Conservation (phyloP, 2,329 filamentous ascomycete species). For the Decorospora gaudefroyi region DNA sequence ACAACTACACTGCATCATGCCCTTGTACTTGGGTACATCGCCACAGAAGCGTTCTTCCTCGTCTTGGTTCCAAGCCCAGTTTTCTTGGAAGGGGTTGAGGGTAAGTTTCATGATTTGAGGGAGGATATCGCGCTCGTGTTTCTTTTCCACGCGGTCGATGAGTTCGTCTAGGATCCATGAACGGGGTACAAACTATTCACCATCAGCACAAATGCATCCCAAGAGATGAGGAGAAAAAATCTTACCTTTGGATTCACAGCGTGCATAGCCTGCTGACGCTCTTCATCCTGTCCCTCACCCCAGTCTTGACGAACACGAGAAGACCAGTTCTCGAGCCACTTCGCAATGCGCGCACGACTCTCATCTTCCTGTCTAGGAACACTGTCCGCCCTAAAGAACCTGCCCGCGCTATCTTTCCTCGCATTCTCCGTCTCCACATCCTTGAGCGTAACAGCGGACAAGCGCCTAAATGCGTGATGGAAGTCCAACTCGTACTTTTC, state of each 20-base stretch:
- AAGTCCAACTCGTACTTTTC: conserved; percentile 87
- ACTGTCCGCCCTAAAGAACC: conserved; percentile 79
- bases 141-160: conserved; percentile 84
- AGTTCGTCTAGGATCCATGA: conserved; percentile 94
- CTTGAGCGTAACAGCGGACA: conserved; percentile 66
- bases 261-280: conserved; percentile 48
- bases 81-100: conserved; percentile 80
- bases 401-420: conserved; percentile 65
- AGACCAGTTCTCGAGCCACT: conserved; percentile 83
- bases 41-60: conserved; percentile 84
- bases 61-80: conserved; percentile 67
- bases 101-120: conserved; percentile 79
- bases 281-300: conserved; percentile 62
- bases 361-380: conserved; percentile 61
- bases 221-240: background rate
- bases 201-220: conserved; percentile 5
- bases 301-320: conserved; percentile 75
- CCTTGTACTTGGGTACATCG: conserved; percentile 76
- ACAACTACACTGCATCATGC: conserved; percentile 92
- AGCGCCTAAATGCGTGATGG: conserved; percentile 85
- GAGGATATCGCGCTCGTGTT: conserved; percentile 78
- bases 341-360: conserved; percentile 68
- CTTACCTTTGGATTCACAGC: conserved; percentile 7
- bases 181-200: conserved; percentile 73
- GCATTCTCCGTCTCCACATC: conserved; percentile 68